Evolutionary conservation across 495 filamentous ascomycete genomes (phyloP), one percentile per base, ranked within the genome.

Genomic region (Aspergillus cavernicola): DNA sequence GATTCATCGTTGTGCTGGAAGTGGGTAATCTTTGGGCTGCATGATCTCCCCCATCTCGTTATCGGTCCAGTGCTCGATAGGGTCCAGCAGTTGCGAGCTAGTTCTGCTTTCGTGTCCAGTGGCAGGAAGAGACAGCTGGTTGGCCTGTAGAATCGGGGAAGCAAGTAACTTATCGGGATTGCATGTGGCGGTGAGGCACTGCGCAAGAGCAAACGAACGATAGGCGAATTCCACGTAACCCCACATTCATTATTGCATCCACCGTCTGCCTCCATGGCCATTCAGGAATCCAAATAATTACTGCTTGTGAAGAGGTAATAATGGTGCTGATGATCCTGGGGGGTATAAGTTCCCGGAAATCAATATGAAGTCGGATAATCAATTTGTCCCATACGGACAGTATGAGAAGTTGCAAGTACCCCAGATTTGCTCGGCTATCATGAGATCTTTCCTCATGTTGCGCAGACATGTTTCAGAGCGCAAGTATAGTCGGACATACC

Each of bases 161-260:
- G 29, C 38, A 46, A 28, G 31, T 32, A 43, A 20, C 24, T 18
- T 60, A 46, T 54, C 60, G 53, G 46, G 47, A 55, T 53, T 66
- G 63, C 62, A 68, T 71, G 67, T 71, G 70, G 70, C 70, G 70
- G 70, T 73, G 70, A 70, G 63, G 61, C 60, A 67, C 57, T 52
- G 40, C 32, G 49, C 48, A 47, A 47, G 39, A 62, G 44, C 55
- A 61, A 65, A 64, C 49, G 64, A 59, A 60, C 50, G 62, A 61
- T 63, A 69, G 68, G 65, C 66, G 64, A 68, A 60, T 63, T 60
- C 51, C 29, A 58, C 56, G 42, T 51, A 70, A 70, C 70, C 68
- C 70, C 68, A 71, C 70, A 60, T 56, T 52, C 36, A 22, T n/a
- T n/a, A n/a, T 41, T 58, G 57, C 57, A 58, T 53, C 57, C 51